phyloP scores from a whole-genome alignment of 805 yeast species.

The Pichia sporocuriosa region DNA sequence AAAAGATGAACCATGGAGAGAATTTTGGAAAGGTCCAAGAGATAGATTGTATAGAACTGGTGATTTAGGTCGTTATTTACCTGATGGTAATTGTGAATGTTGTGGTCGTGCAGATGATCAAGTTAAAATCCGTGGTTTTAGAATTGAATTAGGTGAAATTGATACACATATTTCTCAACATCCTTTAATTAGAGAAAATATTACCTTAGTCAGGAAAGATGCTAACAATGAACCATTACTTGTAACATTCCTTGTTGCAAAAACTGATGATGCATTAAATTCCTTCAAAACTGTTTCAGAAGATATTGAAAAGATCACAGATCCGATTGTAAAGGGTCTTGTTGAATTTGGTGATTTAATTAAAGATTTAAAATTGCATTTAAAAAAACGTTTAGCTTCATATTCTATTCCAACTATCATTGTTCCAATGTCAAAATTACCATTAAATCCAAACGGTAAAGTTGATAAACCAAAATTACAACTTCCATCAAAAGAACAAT shows the following conservation, averaged over 20 bases:
- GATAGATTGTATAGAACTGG: slow-evolving; percentile 96
- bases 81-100: slow-evolving; percentile 97
- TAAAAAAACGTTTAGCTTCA: slow-evolving; percentile 83
- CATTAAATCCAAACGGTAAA: slow-evolving; percentile 96
- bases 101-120: slow-evolving; percentile 99
- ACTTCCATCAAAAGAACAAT: slow-evolving; percentile 85
- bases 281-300: slow-evolving; percentile 46
- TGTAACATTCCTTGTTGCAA: slow-evolving; percentile 87
- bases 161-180: slow-evolving; percentile 96
- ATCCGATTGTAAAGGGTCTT: slow-evolving; percentile 71
- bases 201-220: slow-evolving; percentile 87
- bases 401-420: slow-evolving; percentile 91
- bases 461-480: slow-evolving; percentile 96
- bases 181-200: slow-evolving; percentile 84
- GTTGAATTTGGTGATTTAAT: slow-evolving; percentile 70
- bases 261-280: slow-evolving; percentile 38
- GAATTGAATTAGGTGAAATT: slow-evolving; percentile 97
- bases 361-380: slow-evolving; percentile 71
- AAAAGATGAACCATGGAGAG: slow-evolving; percentile 59
- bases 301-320: slow-evolving; percentile 41
- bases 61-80: slow-evolving; percentile 91
- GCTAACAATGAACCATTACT: slow-evolving; percentile 88
- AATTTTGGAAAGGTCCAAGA: slow-evolving; percentile 87
- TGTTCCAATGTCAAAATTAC: slow-evolving; percentile 79
- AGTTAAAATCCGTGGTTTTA: slow-evolving; percentile 95